A percentile compares a stretch with the other conserved stretches of the same genome.
Conservation (phyloP, 257 asterid species). For the Plectranthus barbatus region DNA sequence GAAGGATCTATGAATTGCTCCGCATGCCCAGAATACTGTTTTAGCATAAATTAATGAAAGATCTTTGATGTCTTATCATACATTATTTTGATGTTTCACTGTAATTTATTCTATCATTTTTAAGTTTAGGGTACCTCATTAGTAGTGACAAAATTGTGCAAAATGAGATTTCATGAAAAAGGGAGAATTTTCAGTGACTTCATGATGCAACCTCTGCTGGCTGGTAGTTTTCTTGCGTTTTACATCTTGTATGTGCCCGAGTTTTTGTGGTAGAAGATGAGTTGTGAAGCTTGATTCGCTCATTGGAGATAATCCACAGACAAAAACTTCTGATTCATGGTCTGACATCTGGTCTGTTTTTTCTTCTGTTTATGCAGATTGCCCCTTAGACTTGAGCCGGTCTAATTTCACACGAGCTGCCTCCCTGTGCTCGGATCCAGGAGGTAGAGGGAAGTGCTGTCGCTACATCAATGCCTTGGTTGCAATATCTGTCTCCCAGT, state of each 20-base stretch:
- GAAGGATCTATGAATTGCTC: not conserved
- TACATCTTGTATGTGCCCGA: not conserved
- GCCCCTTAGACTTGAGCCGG: constrained; percentile 70
- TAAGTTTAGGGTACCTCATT: not conserved
- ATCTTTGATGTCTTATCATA: not conserved
- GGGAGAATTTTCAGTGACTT: not conserved
- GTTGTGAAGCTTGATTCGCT: not conserved
- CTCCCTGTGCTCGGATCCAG: constrained; percentile 62
- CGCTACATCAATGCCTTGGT: constrained; percentile 79
- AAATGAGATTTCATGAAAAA: not conserved
- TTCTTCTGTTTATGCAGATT: constrained; percentile 47
- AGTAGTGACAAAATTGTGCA: not conserved
- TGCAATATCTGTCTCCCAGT: constrained; percentile 71
- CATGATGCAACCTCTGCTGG: not conserved
- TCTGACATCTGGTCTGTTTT: not conserved
- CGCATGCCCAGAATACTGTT: constrained; percentile 15
- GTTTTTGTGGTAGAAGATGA: not conserved
- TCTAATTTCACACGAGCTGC: constrained; percentile 77
- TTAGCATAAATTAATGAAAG: not conserved
- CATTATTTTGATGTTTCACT: no score
- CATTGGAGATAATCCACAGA: not conserved
- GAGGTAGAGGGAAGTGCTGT: constrained; percentile 70
- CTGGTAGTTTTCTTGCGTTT: not conserved
- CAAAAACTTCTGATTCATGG: not conserved
- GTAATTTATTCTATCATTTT: not conserved